Conservation (phyloP, 441 rosid species). For the Theobroma grandiflorum region DNA sequence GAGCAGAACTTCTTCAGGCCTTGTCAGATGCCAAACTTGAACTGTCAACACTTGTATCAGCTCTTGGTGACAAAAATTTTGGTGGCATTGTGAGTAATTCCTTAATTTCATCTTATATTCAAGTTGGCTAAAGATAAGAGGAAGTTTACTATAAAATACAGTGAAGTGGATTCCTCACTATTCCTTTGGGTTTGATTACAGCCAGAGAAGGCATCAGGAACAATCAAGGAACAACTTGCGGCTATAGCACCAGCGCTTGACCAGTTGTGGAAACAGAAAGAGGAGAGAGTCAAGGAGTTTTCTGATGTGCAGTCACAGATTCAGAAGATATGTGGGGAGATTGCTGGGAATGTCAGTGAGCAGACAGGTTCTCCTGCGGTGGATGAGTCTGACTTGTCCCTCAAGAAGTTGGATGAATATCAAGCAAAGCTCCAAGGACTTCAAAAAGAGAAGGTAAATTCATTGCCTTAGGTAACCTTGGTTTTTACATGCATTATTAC, state of each 20-base stretch:
- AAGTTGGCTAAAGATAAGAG: neutral
- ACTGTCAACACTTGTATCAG: slow-evolving; percentile 76
- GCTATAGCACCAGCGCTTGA: slow-evolving; percentile 93
- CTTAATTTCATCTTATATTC: slow-evolving; percentile 16
- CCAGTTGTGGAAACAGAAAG: slow-evolving; percentile 92
- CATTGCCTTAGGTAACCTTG: neutral
- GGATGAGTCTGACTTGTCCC: slow-evolving; percentile 86
- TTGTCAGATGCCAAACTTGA: slow-evolving; percentile 90
- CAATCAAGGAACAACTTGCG: slow-evolving; percentile 94
- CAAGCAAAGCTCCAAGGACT: slow-evolving; percentile 89
- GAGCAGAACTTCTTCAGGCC: slow-evolving; percentile 88
- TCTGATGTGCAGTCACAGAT: slow-evolving; percentile 87
- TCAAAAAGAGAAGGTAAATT: slow-evolving; percentile 87
- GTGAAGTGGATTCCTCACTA: slow-evolving; percentile 20
- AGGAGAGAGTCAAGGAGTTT: slow-evolving; percentile 89
- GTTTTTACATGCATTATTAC: slow-evolving; percentile 8
- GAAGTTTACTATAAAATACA: neutral
- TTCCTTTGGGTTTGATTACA: slow-evolving; percentile 42
- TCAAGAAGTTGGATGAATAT: slow-evolving; percentile 83
- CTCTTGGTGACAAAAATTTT: slow-evolving; percentile 83
- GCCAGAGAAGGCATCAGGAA: slow-evolving; percentile 85
- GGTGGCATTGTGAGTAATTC: slow-evolving; percentile 66
- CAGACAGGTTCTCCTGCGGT: slow-evolving; percentile 59
- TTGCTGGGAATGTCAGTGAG: slow-evolving; percentile 72
- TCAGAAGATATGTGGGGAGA: slow-evolving; percentile 91